Percentiles rank a stretch among this genome's conserved stretches.
phyloP scores from a whole-genome alignment of 345 rosid genomes.

The Gossypium rotundifolium region DNA sequence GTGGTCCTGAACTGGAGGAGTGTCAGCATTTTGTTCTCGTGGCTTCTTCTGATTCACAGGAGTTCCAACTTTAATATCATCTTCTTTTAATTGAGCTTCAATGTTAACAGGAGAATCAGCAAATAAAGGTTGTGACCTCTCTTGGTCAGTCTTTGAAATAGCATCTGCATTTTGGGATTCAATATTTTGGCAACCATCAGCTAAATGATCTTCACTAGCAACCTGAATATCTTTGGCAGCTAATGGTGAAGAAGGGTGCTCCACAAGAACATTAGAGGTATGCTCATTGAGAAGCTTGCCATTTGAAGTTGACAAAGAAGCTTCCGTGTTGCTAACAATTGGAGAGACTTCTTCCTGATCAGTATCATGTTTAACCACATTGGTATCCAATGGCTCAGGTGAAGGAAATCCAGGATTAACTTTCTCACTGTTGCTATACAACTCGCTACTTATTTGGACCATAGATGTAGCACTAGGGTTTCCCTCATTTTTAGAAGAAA shows the following conservation, averaged over 20 bases:
- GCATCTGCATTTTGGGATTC: slow-evolving; percentile 31
- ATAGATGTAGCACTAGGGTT: slow-evolving; percentile 26
- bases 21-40: slow-evolving; percentile 36
- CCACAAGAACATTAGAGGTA: slow-evolving; percentile 33
- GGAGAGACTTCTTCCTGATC: slow-evolving; percentile 32
- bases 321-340: slow-evolving; percentile 25
- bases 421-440: slow-evolving; percentile 22
- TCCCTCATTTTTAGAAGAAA: slow-evolving; percentile 37
- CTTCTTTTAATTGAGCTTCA: slow-evolving; percentile 33
- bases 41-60: slow-evolving; percentile 38
- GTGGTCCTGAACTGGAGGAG: slow-evolving; percentile 59
- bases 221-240: slow-evolving; percentile 47
- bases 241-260: slow-evolving; percentile 31
- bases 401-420: slow-evolving; percentile 28
- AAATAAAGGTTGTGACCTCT: slow-evolving; percentile 33
- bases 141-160: slow-evolving; percentile 39
- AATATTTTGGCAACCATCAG: slow-evolving; percentile 24
- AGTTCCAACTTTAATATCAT: slow-evolving; percentile 35
- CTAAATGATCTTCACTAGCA: slow-evolving; percentile 29
- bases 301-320: slow-evolving; percentile 29
- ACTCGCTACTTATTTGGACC: slow-evolving; percentile 24
- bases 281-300: slow-evolving; percentile 39
- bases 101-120: slow-evolving; percentile 28
- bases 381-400: slow-evolving; percentile 27
- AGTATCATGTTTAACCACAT: slow-evolving; percentile 28